Conservation (phyloP, 2,329 filamentous ascomycete species). For the Bisporella sp. region DNA sequence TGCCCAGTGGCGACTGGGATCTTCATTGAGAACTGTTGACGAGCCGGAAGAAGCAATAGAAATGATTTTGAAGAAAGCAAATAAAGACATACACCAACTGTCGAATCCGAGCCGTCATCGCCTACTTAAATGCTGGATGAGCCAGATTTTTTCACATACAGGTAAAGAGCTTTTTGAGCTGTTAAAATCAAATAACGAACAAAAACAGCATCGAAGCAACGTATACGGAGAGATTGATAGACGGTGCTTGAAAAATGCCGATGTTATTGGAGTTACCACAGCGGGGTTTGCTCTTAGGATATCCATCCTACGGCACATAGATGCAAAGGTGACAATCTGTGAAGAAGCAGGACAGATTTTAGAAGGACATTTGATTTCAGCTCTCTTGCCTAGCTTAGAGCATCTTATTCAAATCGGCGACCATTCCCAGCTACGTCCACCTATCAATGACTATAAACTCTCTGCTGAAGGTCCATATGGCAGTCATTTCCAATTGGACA, state of each 20-base stretch:
- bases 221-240: slow-evolving; percentile 11
- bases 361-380: no score
- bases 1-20: not conserved
- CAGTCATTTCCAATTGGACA: no score
- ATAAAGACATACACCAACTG: slow-evolving; percentile 4
- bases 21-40: slow-evolving; percentile 10
- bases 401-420: no score
- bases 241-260: slow-evolving; percentile 10
- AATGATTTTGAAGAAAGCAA: slow-evolving; percentile 4
- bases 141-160: slow-evolving; percentile 3
- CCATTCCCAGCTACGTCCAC: no score
- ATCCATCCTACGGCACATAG: slow-evolving; percentile 7
- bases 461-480: no score
- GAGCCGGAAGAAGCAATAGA: not conserved
- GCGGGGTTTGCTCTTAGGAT: slow-evolving; percentile 33
- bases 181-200: not conserved
- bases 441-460: no score
- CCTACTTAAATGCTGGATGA: slow-evolving; percentile 9
- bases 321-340: no score
- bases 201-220: not conserved
- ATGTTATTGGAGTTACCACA: slow-evolving; percentile 40
- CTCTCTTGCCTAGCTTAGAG: no score
- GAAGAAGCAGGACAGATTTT: no score
- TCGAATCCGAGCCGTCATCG: slow-evolving; percentile 1
- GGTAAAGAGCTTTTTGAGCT: slow-evolving; percentile 9